Percentiles rank a stretch among this genome's conserved stretches.
These are phyloP conservation scores for Kazachstania kunashirensis DNA, from an alignment of 805 yeast species.

Conservation along the genomic window DNA sequence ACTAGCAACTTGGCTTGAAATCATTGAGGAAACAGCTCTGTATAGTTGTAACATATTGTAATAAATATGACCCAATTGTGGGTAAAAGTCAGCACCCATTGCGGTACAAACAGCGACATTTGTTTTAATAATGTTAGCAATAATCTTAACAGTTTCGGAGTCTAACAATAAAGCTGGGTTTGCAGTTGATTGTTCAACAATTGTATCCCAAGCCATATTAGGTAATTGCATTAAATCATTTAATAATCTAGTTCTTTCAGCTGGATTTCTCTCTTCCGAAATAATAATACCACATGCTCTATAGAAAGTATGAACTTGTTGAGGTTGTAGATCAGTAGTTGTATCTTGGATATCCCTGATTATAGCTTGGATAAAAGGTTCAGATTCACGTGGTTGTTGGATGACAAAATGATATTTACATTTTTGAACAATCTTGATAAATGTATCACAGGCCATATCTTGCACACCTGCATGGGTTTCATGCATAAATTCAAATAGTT, in stretches of 20 bases:
- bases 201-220: conserved; percentile 88
- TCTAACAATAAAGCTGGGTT: conserved; percentile 73
- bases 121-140: conserved; percentile 89
- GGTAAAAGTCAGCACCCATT: conserved; percentile 80
- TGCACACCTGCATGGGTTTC: conserved; percentile 99
- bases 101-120: conserved; percentile 93
- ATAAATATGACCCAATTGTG: conserved; percentile 80
- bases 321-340: conserved; percentile 90
- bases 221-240: conserved; percentile 82
- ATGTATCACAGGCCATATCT: conserved; percentile 99
- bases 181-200: conserved; percentile 73
- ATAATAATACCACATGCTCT: conserved; percentile 95
- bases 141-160: conserved; percentile 79
- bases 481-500: conserved; percentile 96
- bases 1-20: conserved; percentile 64
- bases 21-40: conserved; percentile 79
- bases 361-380: conserved; percentile 87
- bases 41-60: conserved; percentile 84
- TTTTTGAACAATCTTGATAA: conserved; percentile 87
- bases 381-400: conserved; percentile 73
- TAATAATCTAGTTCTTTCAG: conserved; percentile 60
- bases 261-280: conserved; percentile 69
- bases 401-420: conserved; percentile 93
- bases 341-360: conserved; percentile 73
- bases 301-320: conserved; percentile 94